Conservation (phyloP, 176 grass and related monocot species). For the Areca catechu region DNA sequence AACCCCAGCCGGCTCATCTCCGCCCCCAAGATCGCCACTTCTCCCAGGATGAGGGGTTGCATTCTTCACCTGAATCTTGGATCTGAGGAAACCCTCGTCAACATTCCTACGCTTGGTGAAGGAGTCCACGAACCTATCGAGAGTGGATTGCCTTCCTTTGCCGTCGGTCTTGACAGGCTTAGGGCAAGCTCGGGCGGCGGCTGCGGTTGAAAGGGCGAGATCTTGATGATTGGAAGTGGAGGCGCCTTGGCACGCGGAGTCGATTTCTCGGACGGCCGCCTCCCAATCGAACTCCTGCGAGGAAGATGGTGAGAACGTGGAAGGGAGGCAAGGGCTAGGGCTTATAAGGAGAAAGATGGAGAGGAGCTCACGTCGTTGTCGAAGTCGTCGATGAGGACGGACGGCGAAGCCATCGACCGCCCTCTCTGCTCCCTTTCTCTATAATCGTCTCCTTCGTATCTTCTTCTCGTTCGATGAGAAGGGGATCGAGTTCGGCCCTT, state of each 20-base stretch:
- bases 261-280: slow-evolving; percentile 55
- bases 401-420: too few relatives aligned
- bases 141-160: slow-evolving; percentile 48
- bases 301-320: background rate
- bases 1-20: slow-evolving; percentile 17
- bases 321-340: background rate
- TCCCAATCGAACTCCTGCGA: slow-evolving; percentile 75
- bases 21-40: slow-evolving; percentile 6
- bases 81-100: slow-evolving; percentile 15
- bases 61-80: background rate
- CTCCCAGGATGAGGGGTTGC: slow-evolving; percentile 5
- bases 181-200: background rate
- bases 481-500: too few relatives aligned
- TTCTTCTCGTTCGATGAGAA: too few relatives aligned
- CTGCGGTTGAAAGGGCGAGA: background rate
- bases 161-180: slow-evolving; percentile 1
- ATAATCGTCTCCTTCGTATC: too few relatives aligned
- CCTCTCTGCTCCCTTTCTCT: too few relatives aligned
- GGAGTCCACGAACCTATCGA: slow-evolving; percentile 50
- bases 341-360: background rate
- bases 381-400: slow-evolving; percentile 10
- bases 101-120: slow-evolving; percentile 36
- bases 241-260: slow-evolving; percentile 31
- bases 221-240: slow-evolving; percentile 8
- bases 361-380: slow-evolving; percentile 52